Percentiles rank a stretch among this genome's conserved stretches.
phyloP scores from a whole-genome alignment of 441 rosid species.

The Kokia cookei region DNA sequence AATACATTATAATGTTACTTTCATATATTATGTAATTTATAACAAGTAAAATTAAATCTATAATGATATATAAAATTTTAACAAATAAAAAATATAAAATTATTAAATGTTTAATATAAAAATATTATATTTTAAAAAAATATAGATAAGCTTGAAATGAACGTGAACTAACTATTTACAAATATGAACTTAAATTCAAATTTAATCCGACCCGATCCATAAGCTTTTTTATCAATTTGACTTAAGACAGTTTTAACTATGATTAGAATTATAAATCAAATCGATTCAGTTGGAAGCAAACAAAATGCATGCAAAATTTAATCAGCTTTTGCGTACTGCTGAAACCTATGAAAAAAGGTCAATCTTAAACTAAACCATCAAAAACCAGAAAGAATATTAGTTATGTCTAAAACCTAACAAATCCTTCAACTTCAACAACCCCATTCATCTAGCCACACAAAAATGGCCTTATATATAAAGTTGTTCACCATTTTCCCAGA shows the following conservation, averaged over 20 bases:
- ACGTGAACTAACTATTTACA: no score
- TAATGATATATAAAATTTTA: no score
- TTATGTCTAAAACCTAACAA: constrained; percentile 12
- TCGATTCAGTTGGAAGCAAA: not conserved
- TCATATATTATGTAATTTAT: no score
- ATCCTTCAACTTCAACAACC: constrained; percentile 38
- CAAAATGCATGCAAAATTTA: not conserved
- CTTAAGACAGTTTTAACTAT: constrained; percentile 7
- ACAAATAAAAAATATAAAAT: no score
- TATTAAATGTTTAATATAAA: no score
- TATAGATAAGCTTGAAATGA: no score
- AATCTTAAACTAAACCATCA: constrained; percentile 34
- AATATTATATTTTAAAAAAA: no score
- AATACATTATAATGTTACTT: no score
- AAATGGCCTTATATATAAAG: not conserved
- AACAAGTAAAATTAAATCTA: no score
- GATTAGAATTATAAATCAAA: not conserved
- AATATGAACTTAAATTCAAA: no score
- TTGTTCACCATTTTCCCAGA: not conserved
- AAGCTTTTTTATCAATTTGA: not conserved
- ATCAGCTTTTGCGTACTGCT: not conserved
- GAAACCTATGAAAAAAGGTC: not conserved
- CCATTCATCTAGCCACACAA: constrained; percentile 16
- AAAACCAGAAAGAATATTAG: not conserved
- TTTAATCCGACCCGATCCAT: no score